Evolutionary conservation across 805 yeast species (phyloP), one percentile per base, ranked within the genome.

Genomic region (Ogataea zsoltii): DNA sequence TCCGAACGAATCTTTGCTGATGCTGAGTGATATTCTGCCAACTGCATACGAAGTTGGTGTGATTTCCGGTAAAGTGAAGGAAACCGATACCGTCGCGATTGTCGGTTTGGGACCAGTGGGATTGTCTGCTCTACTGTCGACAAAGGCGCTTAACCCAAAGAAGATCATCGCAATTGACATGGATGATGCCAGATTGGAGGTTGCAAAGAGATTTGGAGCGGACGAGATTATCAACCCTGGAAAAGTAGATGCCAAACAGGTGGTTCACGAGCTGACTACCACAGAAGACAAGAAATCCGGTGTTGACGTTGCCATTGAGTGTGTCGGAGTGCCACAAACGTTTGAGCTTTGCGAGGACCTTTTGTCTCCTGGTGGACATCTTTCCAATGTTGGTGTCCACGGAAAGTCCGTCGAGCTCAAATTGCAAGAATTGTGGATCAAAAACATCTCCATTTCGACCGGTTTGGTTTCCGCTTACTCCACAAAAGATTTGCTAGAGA

Each of bases 81-180:
- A 75, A 51, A 83, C 81, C 49, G 87, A 82, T 54, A 53, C 68
- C 25, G 85, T 82, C 23, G 84, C 82, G 17, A 80, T 82, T 47
- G 81, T 80, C 41, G 88, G 88, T 38, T 74, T 82, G 31, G 88
- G 88, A 1, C 85, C 87, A 5, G 82, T 82, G 41, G 88, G 88
- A 28, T 66, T 81, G 41, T 75, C 83, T 41, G 80, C 83, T n/a
- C 74, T 83, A 39, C 65, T 79, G 29, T 77, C 77, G 10, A 77
- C 83, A 13, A 72, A 74, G 51, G 63, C 75, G 10, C 72, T 70
- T 50, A 76, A 83, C 5, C 86, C 87, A n/a, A 59, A 74, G 5
- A 61, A 71, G 33, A 76, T 80, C 25, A 75, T 82, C 49, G 73
- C 82, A 41, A 76, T 81, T 48, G 88, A 82, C 61, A 68, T 76